These are phyloP conservation scores for Phytopythium sindhum DNA, from an alignment of 352 stramenopile genomes.

Conservation along the genomic window DNA sequence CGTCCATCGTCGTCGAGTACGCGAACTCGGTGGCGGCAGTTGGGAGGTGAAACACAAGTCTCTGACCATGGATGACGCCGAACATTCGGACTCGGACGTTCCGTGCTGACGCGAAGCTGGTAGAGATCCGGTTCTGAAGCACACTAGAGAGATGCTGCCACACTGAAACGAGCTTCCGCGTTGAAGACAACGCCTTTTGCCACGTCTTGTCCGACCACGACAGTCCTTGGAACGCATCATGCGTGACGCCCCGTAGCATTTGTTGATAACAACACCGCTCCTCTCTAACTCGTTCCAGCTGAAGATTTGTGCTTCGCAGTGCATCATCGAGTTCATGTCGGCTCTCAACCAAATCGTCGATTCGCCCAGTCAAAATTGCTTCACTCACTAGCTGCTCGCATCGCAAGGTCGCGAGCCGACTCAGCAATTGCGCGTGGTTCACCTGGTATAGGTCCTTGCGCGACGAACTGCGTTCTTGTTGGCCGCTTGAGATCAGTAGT, in stretches of 20 bases:
- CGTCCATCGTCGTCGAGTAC: background rate
- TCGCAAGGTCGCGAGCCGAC: background rate
- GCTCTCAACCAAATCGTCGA: background rate
- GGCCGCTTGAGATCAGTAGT: background rate
- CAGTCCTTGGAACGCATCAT: background rate
- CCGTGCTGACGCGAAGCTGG: background rate
- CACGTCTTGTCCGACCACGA: constrained; percentile 3
- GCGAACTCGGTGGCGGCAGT: background rate
- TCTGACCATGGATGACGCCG: background rate
- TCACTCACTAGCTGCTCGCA: background rate
- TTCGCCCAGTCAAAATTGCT: background rate
- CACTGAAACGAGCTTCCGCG: background rate
- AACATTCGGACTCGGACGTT: background rate
- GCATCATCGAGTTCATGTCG: background rate
- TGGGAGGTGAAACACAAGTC: background rate
- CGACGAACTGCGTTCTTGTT: background rate
- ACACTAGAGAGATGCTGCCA: background rate
- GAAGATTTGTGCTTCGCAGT: background rate
- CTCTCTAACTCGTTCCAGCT: background rate
- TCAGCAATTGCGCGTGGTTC: background rate
- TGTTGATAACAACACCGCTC: background rate
- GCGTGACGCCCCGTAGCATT: background rate
- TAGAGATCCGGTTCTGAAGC: background rate
- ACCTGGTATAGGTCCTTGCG: background rate
- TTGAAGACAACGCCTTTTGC: background rate